Conservation (phyloP, 148 eudicot species). For the Silene conica region DNA sequence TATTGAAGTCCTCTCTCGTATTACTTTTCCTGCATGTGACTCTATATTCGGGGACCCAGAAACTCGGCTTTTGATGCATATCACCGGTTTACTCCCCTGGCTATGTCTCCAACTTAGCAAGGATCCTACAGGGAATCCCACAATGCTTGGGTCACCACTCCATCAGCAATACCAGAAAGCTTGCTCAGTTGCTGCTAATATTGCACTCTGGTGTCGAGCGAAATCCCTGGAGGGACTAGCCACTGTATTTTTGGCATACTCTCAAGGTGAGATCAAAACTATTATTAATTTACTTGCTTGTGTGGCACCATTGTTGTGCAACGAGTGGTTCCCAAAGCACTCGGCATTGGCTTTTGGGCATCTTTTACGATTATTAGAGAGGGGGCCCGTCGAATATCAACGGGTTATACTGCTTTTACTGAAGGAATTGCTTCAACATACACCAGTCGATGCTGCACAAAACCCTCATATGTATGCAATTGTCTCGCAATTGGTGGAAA, state of each 20-base stretch:
- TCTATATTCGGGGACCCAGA: slow-evolving; percentile 91
- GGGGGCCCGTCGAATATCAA: slow-evolving; percentile 91
- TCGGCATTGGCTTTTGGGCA: slow-evolving; percentile 97
- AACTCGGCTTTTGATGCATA: slow-evolving; percentile 90
- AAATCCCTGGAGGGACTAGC: slow-evolving; percentile 78
- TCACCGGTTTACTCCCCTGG: slow-evolving; percentile 94
- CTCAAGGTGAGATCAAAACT: slow-evolving; percentile 79
- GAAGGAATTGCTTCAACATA: slow-evolving; percentile 91
- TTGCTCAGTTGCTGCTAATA: slow-evolving; percentile 77
- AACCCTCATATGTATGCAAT: slow-evolving; percentile 99
- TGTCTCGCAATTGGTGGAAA: slow-evolving; percentile 96
- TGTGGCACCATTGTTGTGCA: slow-evolving; percentile 80
- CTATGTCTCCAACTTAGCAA: slow-evolving; percentile 84
- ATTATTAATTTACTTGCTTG: slow-evolving; percentile 84
- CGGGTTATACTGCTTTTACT: slow-evolving; percentile 84
- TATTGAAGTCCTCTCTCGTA: slow-evolving; percentile 85
- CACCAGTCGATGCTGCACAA: slow-evolving; percentile 96
- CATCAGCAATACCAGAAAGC: slow-evolving; percentile 80
- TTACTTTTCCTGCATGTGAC: slow-evolving; percentile 85
- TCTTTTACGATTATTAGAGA: slow-evolving; percentile 70
- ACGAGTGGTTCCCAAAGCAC: slow-evolving; percentile 93
- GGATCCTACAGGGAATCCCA: slow-evolving; percentile 59
- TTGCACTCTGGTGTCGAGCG: slow-evolving; percentile 83
- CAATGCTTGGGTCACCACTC: slow-evolving; percentile 58
- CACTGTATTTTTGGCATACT: slow-evolving; percentile 73